Base-by-base conservation (phyloP, 768 basidiomycete genomes). In the Suillus ampliporus region DNA sequence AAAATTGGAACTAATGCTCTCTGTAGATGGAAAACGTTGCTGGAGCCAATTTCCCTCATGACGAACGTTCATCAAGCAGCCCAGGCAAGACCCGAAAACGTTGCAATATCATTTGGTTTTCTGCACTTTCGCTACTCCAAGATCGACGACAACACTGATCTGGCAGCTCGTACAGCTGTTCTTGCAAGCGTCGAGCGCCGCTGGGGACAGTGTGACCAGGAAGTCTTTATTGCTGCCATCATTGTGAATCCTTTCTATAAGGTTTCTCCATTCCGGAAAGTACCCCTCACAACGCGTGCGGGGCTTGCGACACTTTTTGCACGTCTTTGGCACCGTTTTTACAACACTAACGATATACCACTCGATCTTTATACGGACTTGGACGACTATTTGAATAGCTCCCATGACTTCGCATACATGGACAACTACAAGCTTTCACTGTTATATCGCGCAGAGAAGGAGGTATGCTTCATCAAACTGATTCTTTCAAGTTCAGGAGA, bases 21-120 rank as follows among this genome's bases (percentile, higher is more conserved):
- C 19, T 57, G 17, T 58, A 78, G 76, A n/a, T 70, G 77, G 57
- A 67, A 58, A 26, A 41, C 37, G 15, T 69, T 77, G 61, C 70
- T 78, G 14, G 51, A 68, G 38, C 78, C 76, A n/a, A 71, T 79
- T 31, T 74, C 71, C 19, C 64, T 73, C 60, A 74, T 76, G 38
- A 64, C 71, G 26, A 76, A 77, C 61, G 59, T 76, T 37, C 68
- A 68, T 3, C 73, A 78, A 56, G 60, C 62, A 5, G 41, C 73
- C n/a, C 71, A 72, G 46, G 73, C 72, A 54, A 68, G 72, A 1
- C 71, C 74, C 37, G 76, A 77, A 65, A 57, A 71, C 38, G 73
- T 79, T 17, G 67, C 75, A 3, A 57, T 78, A 11, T 71, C 71
- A 26, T 76, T 78, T 60, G 77, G 74, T 4, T 66, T 41, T 19